Evolutionary conservation across 805 yeast species (phyloP).

Genomic region (Saturnispora mendoncae): DNA sequence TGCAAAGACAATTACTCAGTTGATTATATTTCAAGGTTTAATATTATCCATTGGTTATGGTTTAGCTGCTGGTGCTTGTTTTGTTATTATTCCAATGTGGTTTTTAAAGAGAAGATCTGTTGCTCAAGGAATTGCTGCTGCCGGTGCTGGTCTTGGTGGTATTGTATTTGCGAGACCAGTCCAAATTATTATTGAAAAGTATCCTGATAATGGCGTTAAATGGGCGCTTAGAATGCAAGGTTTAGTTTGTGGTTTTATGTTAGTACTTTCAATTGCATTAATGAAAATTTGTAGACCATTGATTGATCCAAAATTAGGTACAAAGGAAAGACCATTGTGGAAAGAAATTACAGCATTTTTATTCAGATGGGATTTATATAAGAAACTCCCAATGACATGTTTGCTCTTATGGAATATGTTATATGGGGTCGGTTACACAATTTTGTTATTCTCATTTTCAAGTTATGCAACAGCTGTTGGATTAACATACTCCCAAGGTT

Average conservation of each 20-base stretch:
- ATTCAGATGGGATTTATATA: slow-evolving; percentile 14
- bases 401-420: slow-evolving; percentile 20
- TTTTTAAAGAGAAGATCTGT: slow-evolving; percentile 35
- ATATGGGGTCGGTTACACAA: slow-evolving; percentile 28
- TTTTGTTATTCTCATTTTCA: slow-evolving; percentile 37
- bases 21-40: slow-evolving; percentile 42
- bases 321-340: slow-evolving; percentile 14
- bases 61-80: slow-evolving; percentile 28
- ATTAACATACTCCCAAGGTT: slow-evolving; percentile 34
- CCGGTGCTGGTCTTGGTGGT: slow-evolving; percentile 50
- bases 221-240: slow-evolving; percentile 42
- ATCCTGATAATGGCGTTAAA: slow-evolving; percentile 15
- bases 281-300: slow-evolving; percentile 20
- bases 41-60: slow-evolving; percentile 37
- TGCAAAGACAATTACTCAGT: slow-evolving; percentile 33
- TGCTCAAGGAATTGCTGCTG: slow-evolving; percentile 40
- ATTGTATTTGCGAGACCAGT: slow-evolving; percentile 36
- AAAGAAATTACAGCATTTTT: slow-evolving; percentile 16
- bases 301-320: slow-evolving; percentile 12
- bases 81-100: slow-evolving; percentile 41
- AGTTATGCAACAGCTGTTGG: slow-evolving; percentile 45
- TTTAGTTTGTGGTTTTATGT: slow-evolving; percentile 22
- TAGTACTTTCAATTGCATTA: slow-evolving; percentile 16
- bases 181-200: slow-evolving; percentile 33
- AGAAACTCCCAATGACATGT: slow-evolving; percentile 21